phyloP scores from a whole-genome alignment of 345 rosid genomes.

The Cochlearia excelsa region DNA sequence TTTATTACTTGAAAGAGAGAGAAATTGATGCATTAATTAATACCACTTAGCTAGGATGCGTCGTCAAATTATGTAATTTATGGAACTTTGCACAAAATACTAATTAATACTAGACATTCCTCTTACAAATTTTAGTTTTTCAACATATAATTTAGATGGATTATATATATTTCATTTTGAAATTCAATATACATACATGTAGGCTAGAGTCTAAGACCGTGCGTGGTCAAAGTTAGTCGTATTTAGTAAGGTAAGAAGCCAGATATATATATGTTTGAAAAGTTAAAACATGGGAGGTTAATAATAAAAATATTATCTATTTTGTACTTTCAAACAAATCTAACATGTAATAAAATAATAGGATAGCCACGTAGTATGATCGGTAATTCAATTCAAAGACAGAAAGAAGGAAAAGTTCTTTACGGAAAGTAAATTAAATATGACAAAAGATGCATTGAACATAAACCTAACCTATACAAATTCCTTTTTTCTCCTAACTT shows the following conservation, averaged over 20 bases:
- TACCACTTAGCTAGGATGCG: background rate
- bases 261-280: conserved; percentile 23
- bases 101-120: no score
- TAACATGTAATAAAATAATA: conserved; percentile 14
- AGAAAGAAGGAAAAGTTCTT: conserved; percentile 45
- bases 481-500: conserved; percentile 21
- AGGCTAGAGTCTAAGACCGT: conserved; percentile 17
- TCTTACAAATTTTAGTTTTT: conserved; percentile 3
- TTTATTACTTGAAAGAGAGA: no score
- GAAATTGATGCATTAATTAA: conserved; percentile 3
- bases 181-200: no score
- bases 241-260: conserved; percentile 34
- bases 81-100: conserved; percentile 6
- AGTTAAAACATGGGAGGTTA: background rate
- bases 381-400: conserved; percentile 30
- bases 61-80: background rate
- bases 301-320: conserved; percentile 11
- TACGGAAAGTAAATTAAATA: conserved; percentile 51
- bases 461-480: conserved; percentile 38
- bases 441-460: conserved; percentile 54
- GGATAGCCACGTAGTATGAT: conserved; percentile 35
- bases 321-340: conserved; percentile 24
- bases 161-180: no score
- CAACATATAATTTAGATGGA: background rate
- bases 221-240: conserved; percentile 29